These are phyloP conservation scores for Candida gigantensis DNA, from an alignment of 1,139 yeast genomes.

Conservation along the genomic window DNA sequence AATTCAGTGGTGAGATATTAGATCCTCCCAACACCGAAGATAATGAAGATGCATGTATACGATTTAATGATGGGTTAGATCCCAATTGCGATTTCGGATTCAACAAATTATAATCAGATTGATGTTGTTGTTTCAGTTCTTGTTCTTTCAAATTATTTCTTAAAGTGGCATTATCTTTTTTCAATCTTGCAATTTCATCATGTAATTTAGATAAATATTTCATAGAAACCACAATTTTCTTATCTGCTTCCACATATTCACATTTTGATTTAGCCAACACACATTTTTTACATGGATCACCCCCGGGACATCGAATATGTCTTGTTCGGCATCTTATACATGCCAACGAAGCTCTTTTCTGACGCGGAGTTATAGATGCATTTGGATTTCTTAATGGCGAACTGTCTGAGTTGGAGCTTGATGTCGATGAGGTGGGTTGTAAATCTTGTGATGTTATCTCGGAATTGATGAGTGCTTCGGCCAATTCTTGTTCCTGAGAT, in stretches of 20 bases:
- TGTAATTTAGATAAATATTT: slow-evolving; percentile 70
- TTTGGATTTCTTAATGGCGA: slow-evolving; percentile 1
- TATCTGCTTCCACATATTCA: slow-evolving; percentile 77
- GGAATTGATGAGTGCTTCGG: not conserved
- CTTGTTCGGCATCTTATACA: slow-evolving; percentile 75
- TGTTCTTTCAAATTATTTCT: slow-evolving; percentile 46
- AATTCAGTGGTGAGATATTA: not conserved
- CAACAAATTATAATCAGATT: too few relatives aligned
- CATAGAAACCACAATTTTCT: slow-evolving; percentile 75
- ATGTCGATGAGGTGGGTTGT: slow-evolving; percentile 3
- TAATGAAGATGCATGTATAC: not conserved
- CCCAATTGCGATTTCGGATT: slow-evolving; percentile 7
- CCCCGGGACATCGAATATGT: slow-evolving; percentile 82
- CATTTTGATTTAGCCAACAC: slow-evolving; percentile 58
- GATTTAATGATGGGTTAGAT: slow-evolving; percentile 5
- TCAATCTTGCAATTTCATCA: slow-evolving; percentile 57
- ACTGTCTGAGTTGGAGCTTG: slow-evolving; percentile 1
- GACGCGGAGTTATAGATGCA: slow-evolving; percentile 12
- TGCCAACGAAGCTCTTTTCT: slow-evolving; percentile 41
- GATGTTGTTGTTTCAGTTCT: slow-evolving; percentile 16
- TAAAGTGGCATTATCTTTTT: slow-evolving; percentile 56
- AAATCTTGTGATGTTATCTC: not conserved
- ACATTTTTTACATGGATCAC: slow-evolving; percentile 74
- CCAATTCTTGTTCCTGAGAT: not conserved
- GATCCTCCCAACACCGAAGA: not conserved